phyloP scores from a whole-genome alignment of 2,329 filamentous ascomycete species.

The Hysterium pulicare region DNA sequence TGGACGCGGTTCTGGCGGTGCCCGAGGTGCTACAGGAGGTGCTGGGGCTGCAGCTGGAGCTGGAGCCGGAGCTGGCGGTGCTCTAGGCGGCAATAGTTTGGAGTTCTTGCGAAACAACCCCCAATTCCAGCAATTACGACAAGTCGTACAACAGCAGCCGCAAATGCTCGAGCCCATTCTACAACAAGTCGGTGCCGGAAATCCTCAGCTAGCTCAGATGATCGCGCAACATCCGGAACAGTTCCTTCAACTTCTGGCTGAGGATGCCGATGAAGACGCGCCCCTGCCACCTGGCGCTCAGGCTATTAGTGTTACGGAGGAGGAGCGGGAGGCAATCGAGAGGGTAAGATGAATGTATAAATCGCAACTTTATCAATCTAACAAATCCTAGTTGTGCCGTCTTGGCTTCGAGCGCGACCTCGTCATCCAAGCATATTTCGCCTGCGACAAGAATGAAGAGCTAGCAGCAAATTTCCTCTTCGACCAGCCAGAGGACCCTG shows the following conservation, averaged over 20 bases:
- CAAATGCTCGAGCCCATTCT: constrained; percentile 98
- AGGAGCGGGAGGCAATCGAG: constrained; percentile 96
- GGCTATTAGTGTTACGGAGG: constrained; percentile 86
- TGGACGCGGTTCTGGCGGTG: constrained; percentile 45
- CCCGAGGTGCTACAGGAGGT: constrained; percentile 42
- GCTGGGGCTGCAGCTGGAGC: constrained; percentile 52
- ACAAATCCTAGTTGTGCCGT: constrained; percentile 63
- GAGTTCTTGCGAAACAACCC: constrained; percentile 94
- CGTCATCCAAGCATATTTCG: constrained; percentile 97
- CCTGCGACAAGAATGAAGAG: constrained; percentile 99
- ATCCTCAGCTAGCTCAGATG: constrained; percentile 88
- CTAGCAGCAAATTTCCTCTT: constrained; percentile 97
- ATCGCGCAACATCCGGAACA: constrained; percentile 91
- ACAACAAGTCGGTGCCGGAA: constrained; percentile 91
- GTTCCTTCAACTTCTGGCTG: constrained; percentile 84
- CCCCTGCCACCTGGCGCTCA: constrained; percentile 84
- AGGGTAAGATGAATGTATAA: constrained; percentile 66
- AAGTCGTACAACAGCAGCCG: constrained; percentile 95
- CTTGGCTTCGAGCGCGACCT: constrained; percentile 90
- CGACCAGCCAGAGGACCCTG: constrained; percentile 88
- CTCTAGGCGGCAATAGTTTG: constrained; percentile 67
- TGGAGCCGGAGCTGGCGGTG: constrained; percentile 44
- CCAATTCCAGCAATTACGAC: constrained; percentile 95
- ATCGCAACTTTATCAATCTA: constrained; percentile 2
- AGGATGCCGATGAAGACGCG: constrained; percentile 81